These are phyloP conservation scores for Gaertneriomyces semiglobifer DNA, from an alignment of 192 early-diverging fungal genomes.

Conservation along the genomic window DNA sequence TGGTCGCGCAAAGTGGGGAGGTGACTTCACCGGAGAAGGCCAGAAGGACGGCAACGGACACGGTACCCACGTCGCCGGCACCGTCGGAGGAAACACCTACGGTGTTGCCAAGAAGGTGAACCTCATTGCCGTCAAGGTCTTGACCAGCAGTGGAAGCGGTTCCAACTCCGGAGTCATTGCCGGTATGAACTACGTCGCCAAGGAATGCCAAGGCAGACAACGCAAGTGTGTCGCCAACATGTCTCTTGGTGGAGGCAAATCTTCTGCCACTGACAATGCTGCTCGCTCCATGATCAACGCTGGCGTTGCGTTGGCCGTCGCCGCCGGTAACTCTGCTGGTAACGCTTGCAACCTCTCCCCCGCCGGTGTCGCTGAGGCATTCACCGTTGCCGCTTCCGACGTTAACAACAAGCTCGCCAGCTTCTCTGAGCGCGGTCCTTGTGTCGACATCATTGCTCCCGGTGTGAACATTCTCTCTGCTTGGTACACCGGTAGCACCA, in stretches of 20 bases:
- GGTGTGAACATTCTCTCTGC: conserved; percentile 51
- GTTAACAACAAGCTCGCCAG: conserved; percentile 34
- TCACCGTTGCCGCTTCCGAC: conserved; percentile 38
- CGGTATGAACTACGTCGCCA: conserved; percentile 49
- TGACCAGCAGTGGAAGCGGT: conserved; percentile 52
- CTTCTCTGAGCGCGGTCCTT: conserved; percentile 54
- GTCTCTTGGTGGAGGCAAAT: conserved; percentile 75
- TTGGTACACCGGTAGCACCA: conserved; percentile 26
- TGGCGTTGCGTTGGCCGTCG: conserved; percentile 51
- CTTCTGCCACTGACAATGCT: conserved; percentile 58
- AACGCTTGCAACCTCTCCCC: conserved; percentile 61
- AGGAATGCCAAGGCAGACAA: conserved; percentile 11
- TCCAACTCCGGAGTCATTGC: conserved; percentile 48
- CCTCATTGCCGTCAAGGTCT: conserved; percentile 59
- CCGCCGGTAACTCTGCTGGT: conserved; percentile 34
- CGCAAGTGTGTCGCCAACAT: conserved; percentile 41
- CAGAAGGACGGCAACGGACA: conserved; percentile 41
- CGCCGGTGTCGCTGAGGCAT: conserved; percentile 25
- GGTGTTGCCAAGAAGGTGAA: conserved; percentile 65
- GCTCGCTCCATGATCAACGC: conserved; percentile 29
- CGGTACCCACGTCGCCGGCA: conserved; percentile 43
- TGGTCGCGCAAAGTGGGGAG: conserved; percentile 65
- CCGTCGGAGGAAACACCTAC: conserved; percentile 49
- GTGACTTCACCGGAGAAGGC: conserved; percentile 40
- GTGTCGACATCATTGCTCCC: conserved; percentile 63